Conservation (phyloP, 106 monocot species). For the Cymbidium sinense region DNA sequence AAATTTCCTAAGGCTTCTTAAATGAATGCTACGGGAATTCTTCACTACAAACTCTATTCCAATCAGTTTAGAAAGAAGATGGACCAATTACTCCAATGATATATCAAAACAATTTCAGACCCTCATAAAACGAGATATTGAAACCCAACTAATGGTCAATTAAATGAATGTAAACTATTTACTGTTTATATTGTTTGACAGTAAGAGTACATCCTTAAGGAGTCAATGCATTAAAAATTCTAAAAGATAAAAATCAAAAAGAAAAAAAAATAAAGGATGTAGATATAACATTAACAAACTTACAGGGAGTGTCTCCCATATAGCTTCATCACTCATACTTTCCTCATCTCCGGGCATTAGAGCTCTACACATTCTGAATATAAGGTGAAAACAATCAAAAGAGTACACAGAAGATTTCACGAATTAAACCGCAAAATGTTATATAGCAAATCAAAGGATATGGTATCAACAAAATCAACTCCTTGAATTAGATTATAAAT, state of each 20-base stretch:
- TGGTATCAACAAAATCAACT: not conserved
- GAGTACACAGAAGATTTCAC: not conserved
- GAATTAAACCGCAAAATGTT: not conserved
- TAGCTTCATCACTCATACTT: slow-evolving; percentile 94
- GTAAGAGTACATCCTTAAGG: not conserved
- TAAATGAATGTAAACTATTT: not conserved
- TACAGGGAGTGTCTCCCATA: slow-evolving; percentile 99
- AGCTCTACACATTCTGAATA: slow-evolving; percentile 79
- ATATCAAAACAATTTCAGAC: no score
- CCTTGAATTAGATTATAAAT: not conserved
- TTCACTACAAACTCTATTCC: no score
- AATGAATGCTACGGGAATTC: no score
- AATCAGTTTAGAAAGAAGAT: no score
- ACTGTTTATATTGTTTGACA: not conserved
- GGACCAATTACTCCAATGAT: no score
- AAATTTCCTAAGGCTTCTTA: no score
- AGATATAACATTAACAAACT: slow-evolving; percentile 15
- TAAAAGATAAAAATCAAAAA: no score
- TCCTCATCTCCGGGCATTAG: slow-evolving; percentile 99
- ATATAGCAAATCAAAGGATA: not conserved
- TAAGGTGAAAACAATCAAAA: not conserved
- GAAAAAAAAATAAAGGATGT: not conserved
- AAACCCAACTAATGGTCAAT: no score
- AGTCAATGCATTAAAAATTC: not conserved
- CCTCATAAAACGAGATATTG: no score